These are phyloP conservation scores for Clonostachys rhizophaga DNA, from an alignment of 2,329 filamentous ascomycete species.

Conservation along the genomic window DNA sequence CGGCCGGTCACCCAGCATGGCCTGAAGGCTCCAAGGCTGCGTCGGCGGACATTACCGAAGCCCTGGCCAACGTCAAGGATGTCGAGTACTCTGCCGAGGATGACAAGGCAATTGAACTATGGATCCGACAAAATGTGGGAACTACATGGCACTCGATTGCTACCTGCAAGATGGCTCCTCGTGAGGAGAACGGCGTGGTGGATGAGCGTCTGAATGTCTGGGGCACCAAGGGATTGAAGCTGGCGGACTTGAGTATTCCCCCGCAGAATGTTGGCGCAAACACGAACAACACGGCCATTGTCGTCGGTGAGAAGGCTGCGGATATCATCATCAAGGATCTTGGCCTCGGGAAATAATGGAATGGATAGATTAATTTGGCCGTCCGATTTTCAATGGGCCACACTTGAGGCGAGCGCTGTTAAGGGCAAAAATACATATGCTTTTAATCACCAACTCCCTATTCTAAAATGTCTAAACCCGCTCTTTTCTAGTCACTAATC, in stretches of 20 bases:
- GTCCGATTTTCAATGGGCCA: too few relatives aligned
- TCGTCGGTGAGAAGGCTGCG: conserved; percentile 40
- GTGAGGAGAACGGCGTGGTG: conserved; percentile 28
- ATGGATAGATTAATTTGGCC: too few relatives aligned
- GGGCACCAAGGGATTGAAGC: conserved; percentile 27
- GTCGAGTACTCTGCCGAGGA: conserved; percentile 38
- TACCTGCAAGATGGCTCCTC: conserved; percentile 28
- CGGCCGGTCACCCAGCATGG: conserved; percentile 34
- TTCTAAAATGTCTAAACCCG: too few relatives aligned
- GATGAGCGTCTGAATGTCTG: conserved; percentile 30
- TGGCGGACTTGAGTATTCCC: conserved; percentile 23
- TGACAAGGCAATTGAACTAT: conserved; percentile 36
- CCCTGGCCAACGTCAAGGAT: conserved; percentile 15
- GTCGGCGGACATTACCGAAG: conserved; percentile 24
- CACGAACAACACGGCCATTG: conserved; percentile 39
- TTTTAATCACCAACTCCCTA: too few relatives aligned
- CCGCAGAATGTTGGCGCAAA: conserved; percentile 36
- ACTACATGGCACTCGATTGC: conserved; percentile 29
- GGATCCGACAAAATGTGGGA: conserved; percentile 23
- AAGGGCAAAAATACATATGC: too few relatives aligned
- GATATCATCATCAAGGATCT: conserved; percentile 29
- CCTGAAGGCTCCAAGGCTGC: conserved; percentile 27
- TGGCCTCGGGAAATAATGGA: conserved; percentile 3
- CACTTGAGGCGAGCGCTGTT: too few relatives aligned
- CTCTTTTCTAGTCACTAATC: conserved; percentile 9